Base-by-base conservation (phyloP, 2,329 filamentous ascomycete species). In the Aspergillus novofumigatus region DNA sequence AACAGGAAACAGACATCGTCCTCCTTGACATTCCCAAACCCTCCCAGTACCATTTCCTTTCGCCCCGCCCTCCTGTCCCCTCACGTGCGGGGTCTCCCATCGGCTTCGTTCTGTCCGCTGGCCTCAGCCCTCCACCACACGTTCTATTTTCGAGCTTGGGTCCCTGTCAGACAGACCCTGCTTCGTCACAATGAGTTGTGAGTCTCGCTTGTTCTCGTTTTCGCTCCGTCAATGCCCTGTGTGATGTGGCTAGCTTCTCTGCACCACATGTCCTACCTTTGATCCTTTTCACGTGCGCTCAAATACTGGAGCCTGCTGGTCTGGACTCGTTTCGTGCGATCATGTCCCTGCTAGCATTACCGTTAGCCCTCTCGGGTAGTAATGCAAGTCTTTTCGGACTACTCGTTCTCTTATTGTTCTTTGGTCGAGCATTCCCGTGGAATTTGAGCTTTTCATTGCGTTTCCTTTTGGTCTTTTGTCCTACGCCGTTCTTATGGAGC, bases 21-120 rank as follows among this genome's bases (percentile, higher is more conserved):
- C 41, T 57, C 28, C 21, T 35, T 20, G 28, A 17, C 47, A 29
- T 35, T 14, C 14, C 32, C 26, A 10, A 20, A 9, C 21, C 5
- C 7, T 35, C 51, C 20, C 8, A 23, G 25, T 48, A 25, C 51
- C 25, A 4, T 42, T 49, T 17, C 29, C 52, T n/a, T n/a, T 50
- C 38, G 56, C 57, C 60, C 57, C 58, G 54, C 55, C 45, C 57
- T 56, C 28, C 55, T 51, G 49, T 38, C 32, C 53, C 51, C 59
- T 62, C 54, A 61, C 65, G 63, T 67, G 65, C 65, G 65, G 65
- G 65, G 65, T 63, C 59, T 60, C 52, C 56, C 38, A 50, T 63
- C 59, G 55, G 55, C 56, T 57, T 58, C 54, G 49, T 47, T 26
- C 6, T 49, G 47, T 54, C 52, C 55, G 54, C 52, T 51, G 53